These are phyloP conservation scores for Penicillium daleae DNA, from an alignment of 495 filamentous ascomycete species.

Conservation along the genomic window DNA sequence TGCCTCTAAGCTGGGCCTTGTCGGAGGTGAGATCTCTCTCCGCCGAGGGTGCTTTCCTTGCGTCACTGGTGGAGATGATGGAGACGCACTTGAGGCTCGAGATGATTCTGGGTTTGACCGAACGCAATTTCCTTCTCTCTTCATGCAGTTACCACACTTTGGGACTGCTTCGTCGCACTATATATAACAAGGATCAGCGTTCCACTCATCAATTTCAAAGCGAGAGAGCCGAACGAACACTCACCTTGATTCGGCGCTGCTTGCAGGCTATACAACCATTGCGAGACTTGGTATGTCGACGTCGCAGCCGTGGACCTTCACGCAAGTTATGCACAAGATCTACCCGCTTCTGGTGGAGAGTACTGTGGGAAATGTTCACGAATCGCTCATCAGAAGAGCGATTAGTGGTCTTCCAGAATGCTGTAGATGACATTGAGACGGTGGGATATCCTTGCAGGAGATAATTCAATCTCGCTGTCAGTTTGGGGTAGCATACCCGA, in stretches of 20 bases:
- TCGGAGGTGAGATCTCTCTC: not conserved
- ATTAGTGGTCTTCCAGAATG: not conserved
- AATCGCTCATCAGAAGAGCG: not conserved
- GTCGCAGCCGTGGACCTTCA: not conserved
- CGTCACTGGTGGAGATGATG: not conserved
- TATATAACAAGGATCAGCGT: not conserved
- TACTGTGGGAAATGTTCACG: not conserved
- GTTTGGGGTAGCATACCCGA: too few relatives aligned
- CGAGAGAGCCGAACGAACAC: not conserved
- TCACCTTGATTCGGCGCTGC: not conserved
- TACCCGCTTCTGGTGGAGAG: not conserved
- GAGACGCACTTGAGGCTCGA: not conserved
- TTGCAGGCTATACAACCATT: not conserved
- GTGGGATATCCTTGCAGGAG: too few relatives aligned
- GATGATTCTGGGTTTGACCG: not conserved
- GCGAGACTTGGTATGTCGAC: not conserved
- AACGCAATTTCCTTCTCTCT: not conserved
- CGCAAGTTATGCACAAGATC: not conserved
- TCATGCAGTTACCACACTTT: not conserved
- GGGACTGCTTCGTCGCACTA: not conserved
- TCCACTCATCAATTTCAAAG: not conserved
- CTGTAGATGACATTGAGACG: not conserved
- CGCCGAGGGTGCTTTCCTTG: not conserved
- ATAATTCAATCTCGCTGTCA: too few relatives aligned
- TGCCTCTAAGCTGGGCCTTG: not conserved